Base-by-base conservation (phyloP, 345 rosid genomes). In the Laguncularia racemosa region DNA sequence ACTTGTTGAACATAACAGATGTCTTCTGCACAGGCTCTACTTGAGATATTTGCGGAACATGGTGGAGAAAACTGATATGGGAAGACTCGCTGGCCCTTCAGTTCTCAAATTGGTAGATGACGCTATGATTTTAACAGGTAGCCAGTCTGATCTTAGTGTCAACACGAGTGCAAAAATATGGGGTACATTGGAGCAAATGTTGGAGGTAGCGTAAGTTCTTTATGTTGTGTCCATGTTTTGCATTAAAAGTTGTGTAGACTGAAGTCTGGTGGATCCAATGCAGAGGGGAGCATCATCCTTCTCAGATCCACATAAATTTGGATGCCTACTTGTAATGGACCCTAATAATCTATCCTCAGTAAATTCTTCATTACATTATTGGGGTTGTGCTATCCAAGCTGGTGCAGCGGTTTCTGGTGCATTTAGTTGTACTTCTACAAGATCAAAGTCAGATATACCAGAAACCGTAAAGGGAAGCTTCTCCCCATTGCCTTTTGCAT, bases 341-440 rank as follows among this genome's bases (percentile, higher is more conserved):
- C 86, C 86, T 10, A 76, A 64, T 55, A 86, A 57, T 66, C 74
- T 71, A 21, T 52, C 66, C 16, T 86, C 95, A 44, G 70, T 88
- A 57, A 76, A 72, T 62, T 78, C 89, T 14, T 92, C 96, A 12
- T 61, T 83, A 52, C 85, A 84, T 2, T 86, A 81, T 61, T 89
- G 95, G 95, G 95, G 96, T 38, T 81, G 91, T 67, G 64, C 89
- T 33, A 61, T 92, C 63, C 96, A 89, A 78, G 92, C 96, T 23
- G 91, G 93, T 46, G 75, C 81, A 13, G 75, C 71, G 60, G 76
- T 88, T 65, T 79, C 93, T 65, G 96, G 93, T 18, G 96, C 86
- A 16, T 49, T 80, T 51, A 75, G 77, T 57, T 52, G 69, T 50
- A 56, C 70, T 58, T 66, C 81, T 62, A 75, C 73, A 4, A 18